phyloP scores from a whole-genome alignment of 371 early-diverging fungal species.

The Rhizomucor miehei region DNA sequence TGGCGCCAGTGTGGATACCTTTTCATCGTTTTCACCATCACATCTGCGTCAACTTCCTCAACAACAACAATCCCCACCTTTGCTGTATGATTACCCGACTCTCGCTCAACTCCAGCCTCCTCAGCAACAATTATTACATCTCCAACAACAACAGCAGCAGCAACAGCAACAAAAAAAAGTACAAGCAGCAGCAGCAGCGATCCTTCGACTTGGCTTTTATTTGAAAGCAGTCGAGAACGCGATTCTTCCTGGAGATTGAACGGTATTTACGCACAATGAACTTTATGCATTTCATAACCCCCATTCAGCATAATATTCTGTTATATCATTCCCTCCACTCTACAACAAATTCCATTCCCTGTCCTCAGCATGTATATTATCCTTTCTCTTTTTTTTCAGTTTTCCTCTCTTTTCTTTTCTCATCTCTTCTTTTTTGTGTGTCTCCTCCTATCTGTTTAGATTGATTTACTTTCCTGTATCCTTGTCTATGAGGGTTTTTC shows the following conservation, averaged over 20 bases:
- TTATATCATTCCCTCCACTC: not conserved
- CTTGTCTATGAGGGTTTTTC: no score
- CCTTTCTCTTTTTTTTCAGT: no score
- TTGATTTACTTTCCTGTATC: not conserved
- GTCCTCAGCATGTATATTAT: not conserved
- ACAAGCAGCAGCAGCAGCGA: not conserved
- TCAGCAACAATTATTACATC: no score
- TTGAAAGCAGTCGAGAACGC: conserved; percentile 9
- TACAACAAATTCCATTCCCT: not conserved
- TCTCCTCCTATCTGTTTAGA: not conserved
- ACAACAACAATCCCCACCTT: conserved; percentile 87
- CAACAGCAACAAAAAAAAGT: not conserved
- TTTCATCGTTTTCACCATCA: no score
- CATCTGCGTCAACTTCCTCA: conserved; percentile 64
- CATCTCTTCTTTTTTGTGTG: no score
- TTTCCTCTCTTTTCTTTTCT: no score
- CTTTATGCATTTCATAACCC: conserved; percentile 7
- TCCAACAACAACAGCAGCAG: conserved; percentile 2
- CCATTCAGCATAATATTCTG: conserved; percentile 5
- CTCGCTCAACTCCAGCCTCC: conserved; percentile 61
- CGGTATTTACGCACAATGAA: conserved; percentile 22
- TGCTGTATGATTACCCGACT: conserved; percentile 74
- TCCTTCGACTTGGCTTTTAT: not conserved
- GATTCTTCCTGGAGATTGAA: conserved; percentile 21
- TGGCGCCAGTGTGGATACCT: no score